Percentiles rank a stretch among this genome's conserved stretches.
Evolutionary conservation across 2,329 filamentous ascomycete genomes (phyloP).

Genomic region (Rutstroemia sp.): DNA sequence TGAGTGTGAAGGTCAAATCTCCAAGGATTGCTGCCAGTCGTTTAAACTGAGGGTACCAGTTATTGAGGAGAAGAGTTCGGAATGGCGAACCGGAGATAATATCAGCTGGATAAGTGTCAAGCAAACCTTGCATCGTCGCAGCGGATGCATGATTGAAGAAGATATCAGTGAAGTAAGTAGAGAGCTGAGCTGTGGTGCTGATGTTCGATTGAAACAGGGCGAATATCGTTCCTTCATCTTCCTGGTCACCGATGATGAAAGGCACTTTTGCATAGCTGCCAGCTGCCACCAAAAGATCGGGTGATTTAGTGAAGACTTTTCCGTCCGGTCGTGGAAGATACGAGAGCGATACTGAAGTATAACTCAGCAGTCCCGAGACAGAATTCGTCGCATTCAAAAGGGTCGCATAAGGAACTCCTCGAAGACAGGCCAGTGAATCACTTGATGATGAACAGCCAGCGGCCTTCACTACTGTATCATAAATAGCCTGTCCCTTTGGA

Average conservation of each 20-base stretch:
- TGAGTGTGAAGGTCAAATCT: slow-evolving; percentile 67
- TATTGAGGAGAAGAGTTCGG: slow-evolving; percentile 60
- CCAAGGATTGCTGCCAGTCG: slow-evolving; percentile 68
- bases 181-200: slow-evolving; percentile 49
- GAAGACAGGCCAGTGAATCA: slow-evolving; percentile 60
- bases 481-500: slow-evolving; percentile 56
- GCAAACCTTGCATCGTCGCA: slow-evolving; percentile 45
- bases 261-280: slow-evolving; percentile 53
- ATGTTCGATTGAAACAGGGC: slow-evolving; percentile 62
- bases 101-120: slow-evolving; percentile 53
- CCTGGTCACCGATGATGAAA: slow-evolving; percentile 65
- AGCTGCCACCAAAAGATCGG: slow-evolving; percentile 46
- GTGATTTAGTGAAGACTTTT: slow-evolving; percentile 50
- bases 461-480: slow-evolving; percentile 51
- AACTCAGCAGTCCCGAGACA: slow-evolving; percentile 60
- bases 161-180: slow-evolving; percentile 50
- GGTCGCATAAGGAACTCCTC: slow-evolving; percentile 48
- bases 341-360: slow-evolving; percentile 60
- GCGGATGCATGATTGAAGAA: slow-evolving; percentile 53
- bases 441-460: slow-evolving; percentile 52
- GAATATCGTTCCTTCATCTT: slow-evolving; percentile 75
- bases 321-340: slow-evolving; percentile 72
- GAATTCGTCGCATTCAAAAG: slow-evolving; percentile 62
- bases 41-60: slow-evolving; percentile 70
- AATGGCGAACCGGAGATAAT: slow-evolving; percentile 57